Evolutionary conservation across 768 basidiomycete genomes (phyloP).

Genomic region (Leccinum rimulosum): DNA sequence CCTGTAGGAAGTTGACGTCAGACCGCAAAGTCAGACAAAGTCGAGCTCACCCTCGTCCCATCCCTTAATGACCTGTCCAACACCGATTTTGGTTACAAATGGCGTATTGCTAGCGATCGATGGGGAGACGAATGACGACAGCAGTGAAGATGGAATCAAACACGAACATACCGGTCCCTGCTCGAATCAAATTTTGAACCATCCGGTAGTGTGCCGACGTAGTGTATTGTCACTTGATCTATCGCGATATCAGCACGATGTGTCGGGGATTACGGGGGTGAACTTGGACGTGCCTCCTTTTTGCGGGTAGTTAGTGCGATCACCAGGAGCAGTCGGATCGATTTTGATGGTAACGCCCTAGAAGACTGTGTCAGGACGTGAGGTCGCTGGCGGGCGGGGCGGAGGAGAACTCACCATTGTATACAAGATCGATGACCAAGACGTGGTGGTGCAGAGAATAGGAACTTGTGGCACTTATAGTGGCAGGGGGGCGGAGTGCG

Average conservation of each 20-base stretch:
- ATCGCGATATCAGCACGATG: conserved; percentile 26
- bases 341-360: conserved; percentile 77
- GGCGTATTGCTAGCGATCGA: conserved; percentile 45
- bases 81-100: conserved; percentile 71
- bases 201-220: conserved; percentile 66
- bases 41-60: conserved; percentile 79
- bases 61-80: conserved; percentile 81
- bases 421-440: conserved; percentile 28
- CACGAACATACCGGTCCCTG: conserved; percentile 56
- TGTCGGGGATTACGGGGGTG: conserved; percentile 7
- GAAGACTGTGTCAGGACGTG: conserved; percentile 1
- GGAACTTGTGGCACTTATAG: conserved; percentile 38
- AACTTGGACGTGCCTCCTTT: conserved; percentile 55
- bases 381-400: not conserved
- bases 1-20: conserved; percentile 39
- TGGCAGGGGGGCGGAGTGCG: conserved; percentile 55
- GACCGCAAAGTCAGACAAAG: not conserved
- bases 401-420: conserved; percentile 29
- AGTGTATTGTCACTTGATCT: conserved; percentile 79
- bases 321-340: conserved; percentile 55
- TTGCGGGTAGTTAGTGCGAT: conserved; percentile 64
- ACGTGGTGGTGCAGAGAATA: conserved; percentile 24
- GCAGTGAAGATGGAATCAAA: not conserved
- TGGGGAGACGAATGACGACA: conserved; percentile 6
- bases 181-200: conserved; percentile 76